A percentile compares a stretch with the other conserved stretches of the same genome.
These are phyloP conservation scores for Raphanus raphanistrum DNA, from an alignment of 345 rosid genomes.

Conservation along the genomic window DNA sequence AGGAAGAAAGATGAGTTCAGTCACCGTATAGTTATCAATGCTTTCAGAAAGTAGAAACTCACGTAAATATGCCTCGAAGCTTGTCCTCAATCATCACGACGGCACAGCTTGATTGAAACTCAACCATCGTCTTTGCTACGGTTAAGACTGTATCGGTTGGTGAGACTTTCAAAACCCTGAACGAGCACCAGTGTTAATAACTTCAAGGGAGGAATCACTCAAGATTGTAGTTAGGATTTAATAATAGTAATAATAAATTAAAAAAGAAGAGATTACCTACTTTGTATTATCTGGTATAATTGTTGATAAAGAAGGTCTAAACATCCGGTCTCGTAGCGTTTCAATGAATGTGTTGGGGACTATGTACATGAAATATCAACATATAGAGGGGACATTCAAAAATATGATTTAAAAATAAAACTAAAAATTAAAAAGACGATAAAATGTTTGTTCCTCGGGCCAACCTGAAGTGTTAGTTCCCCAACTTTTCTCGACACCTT, in stretches of 20 bases:
- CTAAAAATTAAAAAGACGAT: neutral
- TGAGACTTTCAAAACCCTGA: slow-evolving; percentile 80
- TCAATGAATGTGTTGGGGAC: slow-evolving; percentile 85
- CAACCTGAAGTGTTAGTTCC: slow-evolving; percentile 78
- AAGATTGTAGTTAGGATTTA: neutral
- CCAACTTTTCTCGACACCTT: slow-evolving; percentile 97
- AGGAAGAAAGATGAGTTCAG: slow-evolving; percentile 10
- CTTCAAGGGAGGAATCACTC: neutral
- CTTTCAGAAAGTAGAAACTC: slow-evolving; percentile 38
- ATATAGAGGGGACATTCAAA: neutral
- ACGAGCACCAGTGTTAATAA: slow-evolving; percentile 31
- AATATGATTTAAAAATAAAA: neutral
- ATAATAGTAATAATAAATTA: neutral
- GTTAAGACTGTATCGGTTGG: slow-evolving; percentile 76
- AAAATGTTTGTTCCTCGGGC: slow-evolving; percentile 23
- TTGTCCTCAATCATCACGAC: slow-evolving; percentile 73
- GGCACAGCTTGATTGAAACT: slow-evolving; percentile 65
- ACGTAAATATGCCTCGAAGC: slow-evolving; percentile 91
- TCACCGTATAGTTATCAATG: neutral
- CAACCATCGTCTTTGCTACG: slow-evolving; percentile 86
- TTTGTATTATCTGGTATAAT: slow-evolving; percentile 86
- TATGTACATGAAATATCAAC: slow-evolving; percentile 30
- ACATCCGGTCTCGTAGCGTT: slow-evolving; percentile 91
- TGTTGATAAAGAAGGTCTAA: slow-evolving; percentile 87
- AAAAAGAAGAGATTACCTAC: slow-evolving; percentile 82